Evolutionary conservation across 805 yeast species (phyloP).

Genomic region (Groenewaldozyma tartarivorans): DNA sequence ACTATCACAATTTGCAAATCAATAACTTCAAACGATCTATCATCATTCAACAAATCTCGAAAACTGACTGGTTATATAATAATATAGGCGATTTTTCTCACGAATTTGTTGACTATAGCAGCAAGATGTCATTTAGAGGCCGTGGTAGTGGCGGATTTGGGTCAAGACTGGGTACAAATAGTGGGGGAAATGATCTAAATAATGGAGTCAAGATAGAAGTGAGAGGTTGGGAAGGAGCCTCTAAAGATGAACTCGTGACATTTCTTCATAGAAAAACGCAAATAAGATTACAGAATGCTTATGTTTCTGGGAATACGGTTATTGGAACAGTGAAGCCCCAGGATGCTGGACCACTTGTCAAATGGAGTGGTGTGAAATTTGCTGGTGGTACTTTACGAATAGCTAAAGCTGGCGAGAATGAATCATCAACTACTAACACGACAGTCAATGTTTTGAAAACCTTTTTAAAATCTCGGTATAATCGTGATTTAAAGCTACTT

Average conservation of each 20-base stretch:
- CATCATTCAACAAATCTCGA: too few relatives aligned
- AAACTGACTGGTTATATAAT: too few relatives aligned
- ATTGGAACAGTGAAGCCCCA: constrained; percentile 48
- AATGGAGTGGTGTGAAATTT: constrained; percentile 69
- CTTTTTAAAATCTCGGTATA: constrained; percentile 60
- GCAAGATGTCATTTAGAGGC: too few relatives aligned
- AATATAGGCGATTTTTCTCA: too few relatives aligned
- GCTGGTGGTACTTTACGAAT: constrained; percentile 64
- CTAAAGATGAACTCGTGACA: constrained; percentile 53
- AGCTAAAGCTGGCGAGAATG: constrained; percentile 24
- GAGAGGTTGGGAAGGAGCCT: constrained; percentile 74
- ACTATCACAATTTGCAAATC: too few relatives aligned
- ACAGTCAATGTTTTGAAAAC: constrained; percentile 55
- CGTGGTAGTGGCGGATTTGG: too few relatives aligned
- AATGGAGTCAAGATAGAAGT: constrained; percentile 44
- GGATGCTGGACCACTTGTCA: constrained; percentile 51
- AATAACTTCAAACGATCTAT: too few relatives aligned
- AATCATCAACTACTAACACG: constrained; percentile 11
- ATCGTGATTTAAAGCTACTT: constrained; percentile 52
- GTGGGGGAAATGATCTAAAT: constrained; percentile 27
- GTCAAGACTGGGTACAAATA: constrained; percentile 14
- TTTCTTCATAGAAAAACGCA: constrained; percentile 63
- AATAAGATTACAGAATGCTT: constrained; percentile 43
- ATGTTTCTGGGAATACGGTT: constrained; percentile 47
- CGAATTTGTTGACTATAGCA: too few relatives aligned